Evolutionary conservation across 768 basidiomycete species (phyloP).

Genomic region (Leccinum variicolor): DNA sequence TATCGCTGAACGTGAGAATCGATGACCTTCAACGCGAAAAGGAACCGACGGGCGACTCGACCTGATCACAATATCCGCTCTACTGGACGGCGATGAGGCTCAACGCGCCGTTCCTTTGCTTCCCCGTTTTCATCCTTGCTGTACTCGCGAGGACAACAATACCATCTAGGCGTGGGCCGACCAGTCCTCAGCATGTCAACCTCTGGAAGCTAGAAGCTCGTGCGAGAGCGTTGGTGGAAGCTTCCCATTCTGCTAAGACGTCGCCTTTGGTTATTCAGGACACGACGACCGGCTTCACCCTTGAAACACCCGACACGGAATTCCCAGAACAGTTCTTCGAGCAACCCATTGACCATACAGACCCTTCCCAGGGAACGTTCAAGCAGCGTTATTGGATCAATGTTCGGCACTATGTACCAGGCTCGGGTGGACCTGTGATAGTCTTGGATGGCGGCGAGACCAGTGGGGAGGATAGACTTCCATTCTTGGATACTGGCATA

Average conservation of each 20-base stretch:
- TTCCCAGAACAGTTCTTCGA: constrained; percentile 68
- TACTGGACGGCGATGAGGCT: constrained; percentile 15
- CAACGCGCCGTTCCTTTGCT: constrained; percentile 8
- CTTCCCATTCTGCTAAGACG: constrained; percentile 6
- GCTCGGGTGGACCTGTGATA: constrained; percentile 77
- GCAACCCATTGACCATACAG: constrained; percentile 86
- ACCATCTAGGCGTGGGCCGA: constrained; percentile 11
- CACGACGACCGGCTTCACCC: constrained; percentile 9
- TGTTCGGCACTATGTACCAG: constrained; percentile 70
- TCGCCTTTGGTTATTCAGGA: constrained; percentile 24
- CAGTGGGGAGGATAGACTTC: constrained; percentile 63
- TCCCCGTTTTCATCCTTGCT: constrained; percentile 9
- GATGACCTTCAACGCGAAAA: not conserved
- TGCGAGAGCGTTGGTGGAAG: constrained; percentile 15
- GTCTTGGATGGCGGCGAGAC: constrained; percentile 95
- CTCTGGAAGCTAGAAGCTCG: constrained; percentile 50
- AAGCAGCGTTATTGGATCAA: constrained; percentile 93
- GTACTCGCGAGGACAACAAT: constrained; percentile 7
- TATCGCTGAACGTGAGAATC: no score
- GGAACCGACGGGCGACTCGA: not conserved
- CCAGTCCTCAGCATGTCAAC: constrained; percentile 62
- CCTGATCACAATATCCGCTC: not conserved
- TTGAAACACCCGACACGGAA: constrained; percentile 24
- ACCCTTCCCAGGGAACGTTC: constrained; percentile 58
- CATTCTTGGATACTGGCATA: constrained; percentile 70